Evolutionary conservation across 1,284 basidiomycete species (phyloP).

Genomic region (Erythrobasidium hasegawianum): DNA sequence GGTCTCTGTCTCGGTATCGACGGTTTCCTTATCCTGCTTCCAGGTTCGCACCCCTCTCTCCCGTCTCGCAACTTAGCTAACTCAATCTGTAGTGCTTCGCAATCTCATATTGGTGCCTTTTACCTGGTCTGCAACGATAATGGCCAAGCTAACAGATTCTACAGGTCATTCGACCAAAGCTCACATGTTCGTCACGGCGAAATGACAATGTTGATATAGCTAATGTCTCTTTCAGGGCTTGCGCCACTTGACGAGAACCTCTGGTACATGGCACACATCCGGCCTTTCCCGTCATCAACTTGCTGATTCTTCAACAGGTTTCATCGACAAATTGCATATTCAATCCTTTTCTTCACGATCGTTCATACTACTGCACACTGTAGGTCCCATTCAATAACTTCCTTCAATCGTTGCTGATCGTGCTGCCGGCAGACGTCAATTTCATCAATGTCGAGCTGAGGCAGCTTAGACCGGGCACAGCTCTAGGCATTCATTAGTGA

Average conservation of each 20-base stretch:
- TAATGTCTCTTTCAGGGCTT: conserved; percentile 57
- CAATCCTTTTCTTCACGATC: conserved; percentile 66
- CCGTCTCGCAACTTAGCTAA: no score
- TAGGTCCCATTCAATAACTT: no score
- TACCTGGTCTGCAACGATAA: no score
- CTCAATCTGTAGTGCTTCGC: no score
- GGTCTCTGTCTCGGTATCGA: conserved; percentile 78
- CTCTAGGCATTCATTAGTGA: conserved; percentile 78
- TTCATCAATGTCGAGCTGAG: conserved; percentile 51
- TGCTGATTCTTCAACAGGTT: no score
- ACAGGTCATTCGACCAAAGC: conserved; percentile 60
- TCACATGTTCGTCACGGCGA: conserved; percentile 1
- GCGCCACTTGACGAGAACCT: conserved; percentile 86
- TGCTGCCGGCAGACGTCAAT: conserved; percentile 24
- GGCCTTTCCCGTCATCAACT: no score
- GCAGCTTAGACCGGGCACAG: conserved; percentile 67
- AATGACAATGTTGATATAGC: conserved; percentile 48
- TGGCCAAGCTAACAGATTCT: no score
- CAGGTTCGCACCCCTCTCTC: no score
- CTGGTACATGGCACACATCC: no score
- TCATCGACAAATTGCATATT: conserved; percentile 84
- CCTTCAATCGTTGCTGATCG: no score
- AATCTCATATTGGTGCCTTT: conserved; percentile 69
- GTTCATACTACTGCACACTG: conserved; percentile 83
- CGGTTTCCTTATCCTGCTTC: conserved; percentile 74